Percentiles rank a stretch among this genome's conserved stretches.
Conservation (phyloP, 1,139 yeast genomes). For the Suhomyces coccinellae region DNA sequence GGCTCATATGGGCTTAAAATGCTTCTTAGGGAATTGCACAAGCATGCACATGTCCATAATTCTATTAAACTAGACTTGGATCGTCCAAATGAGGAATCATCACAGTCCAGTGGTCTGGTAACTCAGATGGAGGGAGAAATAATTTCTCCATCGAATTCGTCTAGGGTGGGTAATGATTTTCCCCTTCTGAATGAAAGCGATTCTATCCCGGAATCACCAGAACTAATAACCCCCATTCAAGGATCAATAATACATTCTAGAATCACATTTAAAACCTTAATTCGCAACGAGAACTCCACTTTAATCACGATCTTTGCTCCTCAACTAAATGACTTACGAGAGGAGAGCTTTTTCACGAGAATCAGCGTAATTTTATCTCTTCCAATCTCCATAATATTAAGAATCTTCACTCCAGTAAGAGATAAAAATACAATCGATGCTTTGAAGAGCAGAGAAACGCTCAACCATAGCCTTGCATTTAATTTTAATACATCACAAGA, state of each 20-base stretch:
- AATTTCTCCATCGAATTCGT: neutral
- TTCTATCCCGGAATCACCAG: no score
- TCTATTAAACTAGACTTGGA: conserved; percentile 2
- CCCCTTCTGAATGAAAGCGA: no score
- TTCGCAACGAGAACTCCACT: conserved; percentile 1
- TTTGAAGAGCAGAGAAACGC: conserved; percentile 3
- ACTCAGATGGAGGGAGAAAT: neutral
- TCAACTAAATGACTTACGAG: conserved; percentile 13
- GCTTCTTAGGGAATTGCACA: conserved; percentile 34
- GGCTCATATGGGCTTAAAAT: conserved; percentile 39
- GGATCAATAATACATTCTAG: neutral
- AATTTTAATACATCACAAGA: neutral
- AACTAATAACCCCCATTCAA: neutral
- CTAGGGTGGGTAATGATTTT: no score
- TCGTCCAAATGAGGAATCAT: conserved; percentile 4
- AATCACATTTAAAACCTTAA: neutral
- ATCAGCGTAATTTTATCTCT: conserved; percentile 32
- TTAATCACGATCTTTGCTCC: conserved; percentile 15
- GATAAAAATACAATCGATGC: conserved; percentile 20
- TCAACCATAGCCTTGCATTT: conserved; percentile 1
- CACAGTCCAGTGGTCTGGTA: neutral
- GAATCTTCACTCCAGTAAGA: conserved; percentile 52
- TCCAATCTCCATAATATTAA: conserved; percentile 46
- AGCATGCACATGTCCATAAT: conserved; percentile 23
- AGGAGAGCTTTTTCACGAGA: conserved; percentile 14